These are phyloP conservation scores for Tetrahymena thermophila DNA, from an alignment of 73 alveolate genomes.

Conservation along the genomic window DNA sequence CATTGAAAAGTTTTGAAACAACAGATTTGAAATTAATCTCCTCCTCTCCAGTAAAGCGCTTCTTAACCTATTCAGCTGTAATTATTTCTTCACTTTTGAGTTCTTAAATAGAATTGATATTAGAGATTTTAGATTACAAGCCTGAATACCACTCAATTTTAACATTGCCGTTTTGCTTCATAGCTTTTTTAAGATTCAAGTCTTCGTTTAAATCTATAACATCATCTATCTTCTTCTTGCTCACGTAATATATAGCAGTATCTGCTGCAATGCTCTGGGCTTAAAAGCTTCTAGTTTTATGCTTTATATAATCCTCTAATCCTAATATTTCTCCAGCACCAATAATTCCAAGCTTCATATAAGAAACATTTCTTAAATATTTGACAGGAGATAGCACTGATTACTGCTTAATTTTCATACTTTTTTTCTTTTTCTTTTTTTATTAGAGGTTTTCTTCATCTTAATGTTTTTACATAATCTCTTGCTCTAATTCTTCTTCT, in stretches of 20 bases:
- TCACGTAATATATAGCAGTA: neutral
- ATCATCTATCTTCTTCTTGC: neutral
- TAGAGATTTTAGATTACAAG: neutral
- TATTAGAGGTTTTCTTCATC: neutral
- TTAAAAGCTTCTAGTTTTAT: neutral
- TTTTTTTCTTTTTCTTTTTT: neutral
- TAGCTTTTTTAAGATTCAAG: neutral
- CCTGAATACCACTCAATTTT: neutral
- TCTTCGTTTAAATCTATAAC: neutral
- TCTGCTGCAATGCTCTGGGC: neutral
- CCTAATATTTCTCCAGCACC: neutral
- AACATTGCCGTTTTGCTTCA: neutral
- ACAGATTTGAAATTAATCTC: neutral
- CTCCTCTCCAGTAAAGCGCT: neutral
- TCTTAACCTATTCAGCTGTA: neutral
- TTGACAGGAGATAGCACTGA: neutral
- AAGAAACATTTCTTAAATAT: neutral
- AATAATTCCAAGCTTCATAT: neutral
- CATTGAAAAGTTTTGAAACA: neutral
- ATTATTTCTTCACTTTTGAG: neutral
- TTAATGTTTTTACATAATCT: neutral
- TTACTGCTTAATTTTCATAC: neutral
- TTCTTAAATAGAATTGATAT: neutral
- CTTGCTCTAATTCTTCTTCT: neutral
- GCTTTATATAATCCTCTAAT: neutral